Base-by-base conservation (phyloP, 805 yeast species). In the Candida lessepsii region DNA sequence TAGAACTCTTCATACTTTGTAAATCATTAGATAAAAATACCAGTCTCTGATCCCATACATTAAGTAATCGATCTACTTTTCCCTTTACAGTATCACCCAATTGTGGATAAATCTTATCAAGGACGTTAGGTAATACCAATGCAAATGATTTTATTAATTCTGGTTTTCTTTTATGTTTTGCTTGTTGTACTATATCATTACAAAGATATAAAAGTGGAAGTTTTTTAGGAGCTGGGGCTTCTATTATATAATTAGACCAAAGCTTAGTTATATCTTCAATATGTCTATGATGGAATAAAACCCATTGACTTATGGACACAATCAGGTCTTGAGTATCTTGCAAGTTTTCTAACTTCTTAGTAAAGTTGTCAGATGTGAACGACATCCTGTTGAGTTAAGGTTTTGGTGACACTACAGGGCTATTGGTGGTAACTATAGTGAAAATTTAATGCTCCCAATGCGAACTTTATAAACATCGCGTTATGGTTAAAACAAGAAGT, bases 171-270 rank as follows among this genome's bases (percentile, higher is more conserved):
- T 80, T 78, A 24, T 82, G 80, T 43, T 81, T 71, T 3, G 89
- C 78, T 55, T 84, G 84, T 59, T 87, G 96, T 1, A 86, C 83
- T 16, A 87, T 81, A 49, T 87, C 96, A 57, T 87, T 87, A 37
- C 84, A 82, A 10, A 87, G 65, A 53, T 87, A 87, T 17, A 87
- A 68, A 41, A 83, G 60, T 2, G 83, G 71, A 37, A 83, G 67
- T 44, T 71, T 74, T 50, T 74, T 70, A n/a, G 48, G 38, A 4
- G 46, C 9, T 5, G 42, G 34, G 5, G 46, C 27, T 5, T 27
- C 42, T 41, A 44, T 45, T 11, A 57, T 49, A 48, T 53, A 67
- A 9, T 55, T 49, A 6, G 66, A 47, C 76, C 76, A 70, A 23
- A 60, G 41, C 29, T 51, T 42, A 9, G 71, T 61, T 25, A 63